A percentile compares a stretch with the other conserved stretches of the same genome.
Evolutionary conservation across 2,329 filamentous ascomycete genomes (phyloP).

Genomic region (Neofusicoccum sp.): DNA sequence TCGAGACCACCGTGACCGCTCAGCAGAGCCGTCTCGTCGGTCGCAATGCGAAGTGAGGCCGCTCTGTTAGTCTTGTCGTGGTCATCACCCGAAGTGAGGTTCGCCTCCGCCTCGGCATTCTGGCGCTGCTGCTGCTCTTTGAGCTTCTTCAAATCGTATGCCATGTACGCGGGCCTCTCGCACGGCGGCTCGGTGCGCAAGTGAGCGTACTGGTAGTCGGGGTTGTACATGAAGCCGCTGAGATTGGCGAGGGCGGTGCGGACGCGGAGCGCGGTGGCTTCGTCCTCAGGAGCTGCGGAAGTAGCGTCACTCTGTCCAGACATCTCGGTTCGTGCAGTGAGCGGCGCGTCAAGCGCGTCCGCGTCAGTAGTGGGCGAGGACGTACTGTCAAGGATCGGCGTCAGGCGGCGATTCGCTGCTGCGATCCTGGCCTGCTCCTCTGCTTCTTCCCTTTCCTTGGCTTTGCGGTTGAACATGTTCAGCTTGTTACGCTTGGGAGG

Average conservation of each 20-base stretch:
- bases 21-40: no score
- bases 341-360: no score
- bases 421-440: background rate
- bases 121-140: background rate
- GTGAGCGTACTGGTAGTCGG: background rate
- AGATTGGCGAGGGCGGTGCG: conserved; percentile 5
- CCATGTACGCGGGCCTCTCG: background rate
- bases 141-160: background rate
- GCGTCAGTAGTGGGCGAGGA: background rate
- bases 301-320: background rate
- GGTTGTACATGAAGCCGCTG: conserved; percentile 10
- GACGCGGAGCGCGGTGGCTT: background rate
- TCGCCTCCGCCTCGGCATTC: background rate
- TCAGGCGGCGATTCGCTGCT: background rate
- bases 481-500: background rate
- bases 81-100: no score
- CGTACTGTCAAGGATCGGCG: background rate
- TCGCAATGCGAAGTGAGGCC: no score
- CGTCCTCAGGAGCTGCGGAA: background rate
- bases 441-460: background rate
- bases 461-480: background rate
- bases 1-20: no score
- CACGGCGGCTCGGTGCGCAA: conserved; percentile 7
- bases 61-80: no score
- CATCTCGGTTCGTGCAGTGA: background rate